phyloP scores from a whole-genome alignment of 2,329 filamentous ascomycete species.

The Zymoseptoria ardabiliae region DNA sequence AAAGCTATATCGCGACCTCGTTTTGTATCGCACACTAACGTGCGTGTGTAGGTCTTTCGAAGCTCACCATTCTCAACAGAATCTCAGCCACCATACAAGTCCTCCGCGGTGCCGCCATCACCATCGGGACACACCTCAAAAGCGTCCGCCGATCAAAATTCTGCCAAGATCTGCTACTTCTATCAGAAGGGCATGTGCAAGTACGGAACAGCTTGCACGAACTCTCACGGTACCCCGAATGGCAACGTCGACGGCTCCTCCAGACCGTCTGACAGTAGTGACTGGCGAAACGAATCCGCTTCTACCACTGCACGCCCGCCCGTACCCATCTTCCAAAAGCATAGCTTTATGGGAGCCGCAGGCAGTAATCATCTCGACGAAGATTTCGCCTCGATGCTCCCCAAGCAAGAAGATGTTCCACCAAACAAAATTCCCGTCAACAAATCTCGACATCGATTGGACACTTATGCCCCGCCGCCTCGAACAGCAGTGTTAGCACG shows the following conservation, averaged over 20 bases:
- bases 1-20: not conserved
- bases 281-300: constrained; percentile 6
- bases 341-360: not conserved
- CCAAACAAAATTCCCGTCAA: constrained; percentile 40
- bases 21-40: not conserved
- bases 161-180: constrained; percentile 16
- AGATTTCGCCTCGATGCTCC: constrained; percentile 12
- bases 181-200: constrained; percentile 26
- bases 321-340: not conserved
- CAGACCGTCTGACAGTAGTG: constrained; percentile 4
- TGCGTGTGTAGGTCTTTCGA: constrained; percentile 38
- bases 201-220: constrained; percentile 24
- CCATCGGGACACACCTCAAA: not conserved
- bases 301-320: not conserved
- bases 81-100: not conserved
- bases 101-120: not conserved
- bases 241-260: constrained; percentile 1
- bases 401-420: constrained; percentile 17
- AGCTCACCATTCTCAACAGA: constrained; percentile 27
- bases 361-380: not conserved
- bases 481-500: constrained; percentile 31
- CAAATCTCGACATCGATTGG: constrained; percentile 41
- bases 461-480: constrained; percentile 35
- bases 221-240: constrained; percentile 18
- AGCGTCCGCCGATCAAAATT: not conserved